These are phyloP conservation scores for Metschnikowia baotianmanensis DNA, from an alignment of 805 yeast genomes.

Conservation along the genomic window DNA sequence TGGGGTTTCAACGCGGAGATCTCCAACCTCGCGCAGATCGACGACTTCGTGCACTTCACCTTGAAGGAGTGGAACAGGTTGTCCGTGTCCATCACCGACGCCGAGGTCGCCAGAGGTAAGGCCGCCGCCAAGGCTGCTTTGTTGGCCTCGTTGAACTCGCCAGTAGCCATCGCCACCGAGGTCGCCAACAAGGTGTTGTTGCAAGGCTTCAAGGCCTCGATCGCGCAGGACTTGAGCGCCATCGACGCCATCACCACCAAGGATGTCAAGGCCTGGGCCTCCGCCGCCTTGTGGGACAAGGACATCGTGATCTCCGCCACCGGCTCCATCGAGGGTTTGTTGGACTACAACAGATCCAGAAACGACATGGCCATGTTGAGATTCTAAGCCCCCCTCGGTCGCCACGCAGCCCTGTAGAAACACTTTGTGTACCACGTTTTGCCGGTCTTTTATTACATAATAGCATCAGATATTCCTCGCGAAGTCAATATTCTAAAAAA, in stretches of 20 bases:
- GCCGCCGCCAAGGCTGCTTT: constrained; percentile 64
- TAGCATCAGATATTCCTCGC: constrained; percentile 19
- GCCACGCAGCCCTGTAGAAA: constrained; percentile 7
- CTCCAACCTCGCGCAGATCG: constrained; percentile 57
- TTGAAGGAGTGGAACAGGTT: constrained; percentile 87
- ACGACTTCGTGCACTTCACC: constrained; percentile 77
- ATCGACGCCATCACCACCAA: constrained; percentile 62
- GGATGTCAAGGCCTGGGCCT: constrained; percentile 72
- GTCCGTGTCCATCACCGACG: constrained; percentile 68
- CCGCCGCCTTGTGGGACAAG: constrained; percentile 72
- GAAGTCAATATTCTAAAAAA: constrained; percentile 36
- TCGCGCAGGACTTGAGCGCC: constrained; percentile 55
- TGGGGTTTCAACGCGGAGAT: constrained; percentile 79
- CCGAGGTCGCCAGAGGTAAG: constrained; percentile 79
- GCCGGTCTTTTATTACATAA: constrained; percentile 17
- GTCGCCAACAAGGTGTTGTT: constrained; percentile 60
- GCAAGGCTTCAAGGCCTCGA: constrained; percentile 60
- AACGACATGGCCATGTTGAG: constrained; percentile 88
- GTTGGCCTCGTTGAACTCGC: constrained; percentile 47
- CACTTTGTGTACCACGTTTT: constrained; percentile 8
- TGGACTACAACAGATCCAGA: constrained; percentile 84
- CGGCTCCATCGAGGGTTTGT: constrained; percentile 81
- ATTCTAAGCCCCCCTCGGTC: constrained; percentile 35
- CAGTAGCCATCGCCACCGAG: constrained; percentile 51
- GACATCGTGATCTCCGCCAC: constrained; percentile 81